phyloP scores from a whole-genome alignment of 2,329 filamentous ascomycete species.

The Fusarium brevicatenulatum region DNA sequence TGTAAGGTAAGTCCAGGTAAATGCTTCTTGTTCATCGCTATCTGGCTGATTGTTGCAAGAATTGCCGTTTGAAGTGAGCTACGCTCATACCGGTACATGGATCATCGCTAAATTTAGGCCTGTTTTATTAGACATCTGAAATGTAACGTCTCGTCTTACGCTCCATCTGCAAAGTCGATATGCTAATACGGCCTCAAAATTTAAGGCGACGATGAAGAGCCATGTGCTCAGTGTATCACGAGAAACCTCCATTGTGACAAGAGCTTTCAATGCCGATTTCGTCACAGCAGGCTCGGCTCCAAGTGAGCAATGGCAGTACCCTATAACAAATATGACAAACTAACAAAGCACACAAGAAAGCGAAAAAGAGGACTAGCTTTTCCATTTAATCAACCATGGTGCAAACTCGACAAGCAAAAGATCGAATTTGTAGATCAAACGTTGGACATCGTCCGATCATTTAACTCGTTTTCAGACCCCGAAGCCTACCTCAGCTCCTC shows the following conservation, averaged over 20 bases:
- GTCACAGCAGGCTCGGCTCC: neutral
- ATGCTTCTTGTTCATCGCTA: neutral
- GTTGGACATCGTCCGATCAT: neutral
- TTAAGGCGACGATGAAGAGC: neutral
- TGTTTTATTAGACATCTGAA: neutral
- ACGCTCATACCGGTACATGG: neutral
- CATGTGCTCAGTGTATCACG: neutral
- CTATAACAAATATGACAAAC: too few relatives aligned
- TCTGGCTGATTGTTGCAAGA: neutral
- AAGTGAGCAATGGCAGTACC: neutral
- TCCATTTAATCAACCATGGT: neutral
- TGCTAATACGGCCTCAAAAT: rapidly evolving
- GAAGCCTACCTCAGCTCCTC: neutral
- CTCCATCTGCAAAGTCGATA: rapidly evolving
- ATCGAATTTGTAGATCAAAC: neutral
- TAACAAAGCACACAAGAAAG: too few relatives aligned
- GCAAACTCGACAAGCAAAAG: neutral
- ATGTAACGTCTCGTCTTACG: neutral
- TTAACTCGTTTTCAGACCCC: neutral
- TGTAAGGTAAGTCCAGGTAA: neutral
- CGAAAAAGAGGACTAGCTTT: neutral
- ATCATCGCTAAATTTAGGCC: neutral
- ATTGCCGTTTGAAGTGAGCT: neutral
- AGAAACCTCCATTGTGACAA: neutral
- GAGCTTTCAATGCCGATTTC: neutral